Evolutionary conservation across 106 monocot genomes (phyloP), one percentile per base, ranked within the genome.

Genomic region (Allium cepa): DNA sequence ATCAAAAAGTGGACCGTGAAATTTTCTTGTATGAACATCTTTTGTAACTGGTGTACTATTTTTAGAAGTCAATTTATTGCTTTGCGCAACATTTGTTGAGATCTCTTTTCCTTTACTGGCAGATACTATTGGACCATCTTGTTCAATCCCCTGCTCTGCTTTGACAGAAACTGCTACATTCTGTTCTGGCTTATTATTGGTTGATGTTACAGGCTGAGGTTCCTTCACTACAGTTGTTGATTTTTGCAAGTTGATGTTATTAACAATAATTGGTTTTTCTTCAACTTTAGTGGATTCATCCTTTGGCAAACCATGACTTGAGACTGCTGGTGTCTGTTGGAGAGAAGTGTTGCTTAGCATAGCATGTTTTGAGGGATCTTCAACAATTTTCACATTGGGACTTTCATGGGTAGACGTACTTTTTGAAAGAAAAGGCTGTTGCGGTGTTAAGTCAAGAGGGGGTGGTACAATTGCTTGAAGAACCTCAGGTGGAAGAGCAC

Each of bases 1-100:
- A 81, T 99, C 99, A 83, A 93, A 99, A 64, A 99, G 78, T 16
- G 99, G 99, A 3, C 90, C 99, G 76, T 84, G 74, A 68, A 81
- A 90, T 73, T 87, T 99, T 83, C 83, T 85, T 10, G 78, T 63
- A 57, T 78, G 28, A 69, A 16, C 63, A 57, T 90, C 83, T 66
- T 68, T 83, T n/a, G 75, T 46, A n/a, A 22, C 26, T 50, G 71
- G 28, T 56, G 76, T 55, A n/a, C 56, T 69, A 46, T 51, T 56
- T 15, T 56, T 69, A 69, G 68, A 52, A 15, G 70, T 26, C 57
- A 78, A 58, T 72, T 81, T 90, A 70, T 76, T 90, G 22, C 16
- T 50, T 22, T 76, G 8, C 51, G 79, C 47, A 76, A 51, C 62
- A 17, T 72, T 69, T 11, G 60, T 49, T 18, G 87, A 67, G 57